phyloP scores from a whole-genome alignment of 495 filamentous ascomycete genomes.

The Apiosordaria backusii region DNA sequence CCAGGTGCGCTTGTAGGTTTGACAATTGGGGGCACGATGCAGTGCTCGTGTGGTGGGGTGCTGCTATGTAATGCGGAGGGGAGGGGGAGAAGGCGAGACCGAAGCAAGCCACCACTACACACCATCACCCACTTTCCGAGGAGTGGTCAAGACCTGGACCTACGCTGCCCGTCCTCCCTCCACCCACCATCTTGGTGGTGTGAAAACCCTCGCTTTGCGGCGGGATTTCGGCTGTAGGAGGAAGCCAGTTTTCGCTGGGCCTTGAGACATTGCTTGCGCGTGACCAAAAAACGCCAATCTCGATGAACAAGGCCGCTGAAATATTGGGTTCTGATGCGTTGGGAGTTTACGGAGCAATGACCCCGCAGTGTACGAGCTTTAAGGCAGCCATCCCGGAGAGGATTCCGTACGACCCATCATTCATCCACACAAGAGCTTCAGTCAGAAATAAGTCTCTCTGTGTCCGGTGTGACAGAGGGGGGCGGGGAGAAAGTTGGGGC shows the following conservation, averaged over 20 bases:
- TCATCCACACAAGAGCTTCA: conserved; percentile 4
- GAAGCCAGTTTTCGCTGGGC: neutral
- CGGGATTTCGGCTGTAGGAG: neutral
- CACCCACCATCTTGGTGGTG: neutral
- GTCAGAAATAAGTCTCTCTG: neutral
- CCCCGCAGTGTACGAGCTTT: neutral
- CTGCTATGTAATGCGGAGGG: neutral
- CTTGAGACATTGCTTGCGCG: conserved; percentile 2
- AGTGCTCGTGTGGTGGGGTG: neutral
- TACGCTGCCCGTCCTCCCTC: neutral
- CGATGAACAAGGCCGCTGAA: neutral
- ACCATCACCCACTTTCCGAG: neutral
- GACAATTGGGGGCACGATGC: neutral
- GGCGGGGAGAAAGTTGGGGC: neutral
- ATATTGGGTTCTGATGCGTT: neutral
- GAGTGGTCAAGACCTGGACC: neutral
- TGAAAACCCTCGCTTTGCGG: conserved; percentile 1
- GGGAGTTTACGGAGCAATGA: neutral
- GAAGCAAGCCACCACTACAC: neutral
- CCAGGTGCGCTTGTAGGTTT: neutral
- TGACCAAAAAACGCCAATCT: neutral
- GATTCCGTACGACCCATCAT: neutral
- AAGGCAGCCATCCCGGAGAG: neutral
- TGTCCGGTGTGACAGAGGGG: neutral
- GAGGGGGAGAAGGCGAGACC: neutral